Conservation (phyloP, 768 basidiomycete genomes). For the Chiua virens region DNA sequence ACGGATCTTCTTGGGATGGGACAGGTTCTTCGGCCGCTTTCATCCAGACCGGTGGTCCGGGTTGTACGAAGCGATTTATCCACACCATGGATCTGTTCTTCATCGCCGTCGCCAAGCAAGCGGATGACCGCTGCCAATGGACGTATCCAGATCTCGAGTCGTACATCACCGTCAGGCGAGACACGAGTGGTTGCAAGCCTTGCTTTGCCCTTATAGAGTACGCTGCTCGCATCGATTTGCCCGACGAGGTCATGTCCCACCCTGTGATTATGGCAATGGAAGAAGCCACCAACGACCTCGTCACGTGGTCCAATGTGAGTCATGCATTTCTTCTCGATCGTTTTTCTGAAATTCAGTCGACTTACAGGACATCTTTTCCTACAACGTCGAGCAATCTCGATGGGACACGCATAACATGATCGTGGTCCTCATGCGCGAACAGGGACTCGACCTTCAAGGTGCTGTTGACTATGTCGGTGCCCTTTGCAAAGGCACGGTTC, state of each 20-base stretch:
- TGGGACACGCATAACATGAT: slow-evolving; percentile 74
- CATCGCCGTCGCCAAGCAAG: slow-evolving; percentile 42
- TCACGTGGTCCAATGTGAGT: slow-evolving; percentile 47
- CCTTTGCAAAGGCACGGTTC: slow-evolving; percentile 55
- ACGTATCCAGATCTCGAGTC: slow-evolving; percentile 46
- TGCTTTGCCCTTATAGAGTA: slow-evolving; percentile 57
- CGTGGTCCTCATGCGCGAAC: slow-evolving; percentile 63
- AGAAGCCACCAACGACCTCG: slow-evolving; percentile 50
- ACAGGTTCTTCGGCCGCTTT: slow-evolving; percentile 41
- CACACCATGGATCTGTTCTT: slow-evolving; percentile 43
- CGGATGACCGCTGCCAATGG: slow-evolving; percentile 41
- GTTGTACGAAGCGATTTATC: slow-evolving; percentile 42
- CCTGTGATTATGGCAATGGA: slow-evolving; percentile 46
- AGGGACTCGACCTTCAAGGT: slow-evolving; percentile 55
- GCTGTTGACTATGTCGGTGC: slow-evolving; percentile 67
- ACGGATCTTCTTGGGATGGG: slow-evolving; percentile 7
- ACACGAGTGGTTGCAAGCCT: slow-evolving; percentile 53
- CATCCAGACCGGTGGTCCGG: slow-evolving; percentile 37
- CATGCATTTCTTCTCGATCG: not conserved
- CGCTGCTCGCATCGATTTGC: slow-evolving; percentile 49
- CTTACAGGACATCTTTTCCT: slow-evolving; percentile 69
- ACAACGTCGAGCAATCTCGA: slow-evolving; percentile 71
- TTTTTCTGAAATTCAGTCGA: not conserved
- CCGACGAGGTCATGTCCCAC: slow-evolving; percentile 54
- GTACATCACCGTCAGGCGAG: slow-evolving; percentile 52